phyloP scores from a whole-genome alignment of 306 rosid species.

The Sphenostylis stenocarpa region DNA sequence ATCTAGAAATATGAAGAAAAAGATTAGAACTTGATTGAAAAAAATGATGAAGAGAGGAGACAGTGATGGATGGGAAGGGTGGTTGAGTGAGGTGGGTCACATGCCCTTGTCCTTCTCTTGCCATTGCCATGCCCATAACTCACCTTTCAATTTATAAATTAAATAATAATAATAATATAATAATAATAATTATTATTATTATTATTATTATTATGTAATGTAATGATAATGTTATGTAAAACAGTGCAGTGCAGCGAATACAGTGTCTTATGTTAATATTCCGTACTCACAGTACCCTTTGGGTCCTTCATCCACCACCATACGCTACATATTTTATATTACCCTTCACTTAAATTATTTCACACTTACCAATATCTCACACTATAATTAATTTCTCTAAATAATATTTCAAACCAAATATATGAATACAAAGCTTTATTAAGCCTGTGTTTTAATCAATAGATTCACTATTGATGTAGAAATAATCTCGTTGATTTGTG shows the following conservation, averaged over 20 bases:
- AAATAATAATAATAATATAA: too few species aligned
- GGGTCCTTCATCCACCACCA: not conserved
- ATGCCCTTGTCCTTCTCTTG: slow-evolving; percentile 38
- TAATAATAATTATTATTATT: too few species aligned
- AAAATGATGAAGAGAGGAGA: not conserved
- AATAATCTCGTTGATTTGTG: too few species aligned
- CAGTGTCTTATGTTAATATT: not conserved
- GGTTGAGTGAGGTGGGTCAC: slow-evolving; percentile 36
- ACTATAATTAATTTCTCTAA: too few species aligned
- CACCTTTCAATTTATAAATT: too few species aligned
- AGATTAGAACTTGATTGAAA: not conserved
- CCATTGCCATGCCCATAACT: slow-evolving; percentile 18
- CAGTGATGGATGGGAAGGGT: slow-evolving; percentile 31
- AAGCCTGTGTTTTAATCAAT: too few species aligned
- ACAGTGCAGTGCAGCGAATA: too few species aligned
- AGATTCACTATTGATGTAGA: too few species aligned
- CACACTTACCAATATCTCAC: not conserved
- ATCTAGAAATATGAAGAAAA: not conserved
- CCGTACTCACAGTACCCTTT: slow-evolving; percentile 43
- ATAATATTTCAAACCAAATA: too few species aligned
- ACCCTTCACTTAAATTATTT: not conserved
- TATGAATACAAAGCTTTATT: too few species aligned
- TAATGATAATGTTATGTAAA: too few species aligned
- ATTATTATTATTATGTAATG: too few species aligned
- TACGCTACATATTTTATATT: not conserved